Conservation (phyloP, 73 alveolate genomes). For the Urostyla sp. region DNA sequence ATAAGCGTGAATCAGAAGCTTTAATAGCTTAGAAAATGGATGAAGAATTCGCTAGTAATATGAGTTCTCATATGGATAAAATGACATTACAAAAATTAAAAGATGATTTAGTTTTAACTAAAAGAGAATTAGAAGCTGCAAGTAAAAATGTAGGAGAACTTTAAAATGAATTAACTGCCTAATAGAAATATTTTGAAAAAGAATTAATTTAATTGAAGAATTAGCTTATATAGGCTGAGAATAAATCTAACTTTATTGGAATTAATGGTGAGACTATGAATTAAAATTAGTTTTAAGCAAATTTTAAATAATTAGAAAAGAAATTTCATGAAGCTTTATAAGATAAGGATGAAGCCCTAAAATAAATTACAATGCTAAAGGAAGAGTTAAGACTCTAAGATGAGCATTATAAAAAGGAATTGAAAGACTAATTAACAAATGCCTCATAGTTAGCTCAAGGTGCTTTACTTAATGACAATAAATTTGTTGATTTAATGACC, state of each 20-base stretch:
- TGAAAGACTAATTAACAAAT: constrained; percentile 17
- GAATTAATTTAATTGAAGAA: constrained; percentile 1
- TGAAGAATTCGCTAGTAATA: constrained; percentile 39
- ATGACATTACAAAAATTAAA: constrained; percentile 33
- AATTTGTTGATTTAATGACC: constrained; percentile 57
- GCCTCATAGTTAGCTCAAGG: constrained; percentile 36
- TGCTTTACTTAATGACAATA: constrained; percentile 42
- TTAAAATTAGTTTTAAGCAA: neutral
- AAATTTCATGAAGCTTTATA: constrained; percentile 2
- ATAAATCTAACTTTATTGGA: constrained; percentile 1
- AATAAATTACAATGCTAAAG: constrained; percentile 16
- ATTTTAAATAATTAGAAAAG: neutral
- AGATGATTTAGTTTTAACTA: constrained; percentile 16
- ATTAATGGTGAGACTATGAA: constrained; percentile 9
- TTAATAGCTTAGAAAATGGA: constrained; percentile 9
- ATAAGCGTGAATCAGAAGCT: neutral
- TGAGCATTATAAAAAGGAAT: constrained; percentile 39
- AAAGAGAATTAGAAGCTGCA: constrained; percentile 16
- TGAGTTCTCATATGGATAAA: constrained; percentile 27
- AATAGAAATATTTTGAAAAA: constrained; percentile 8
- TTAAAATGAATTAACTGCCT: constrained; percentile 20
- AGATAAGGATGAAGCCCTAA: constrained; percentile 15
- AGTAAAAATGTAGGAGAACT: neutral
- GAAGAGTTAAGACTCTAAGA: constrained; percentile 40
- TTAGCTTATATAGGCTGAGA: neutral